phyloP scores from a whole-genome alignment of 257 asterid species.

The Nicotiana tabacum region DNA sequence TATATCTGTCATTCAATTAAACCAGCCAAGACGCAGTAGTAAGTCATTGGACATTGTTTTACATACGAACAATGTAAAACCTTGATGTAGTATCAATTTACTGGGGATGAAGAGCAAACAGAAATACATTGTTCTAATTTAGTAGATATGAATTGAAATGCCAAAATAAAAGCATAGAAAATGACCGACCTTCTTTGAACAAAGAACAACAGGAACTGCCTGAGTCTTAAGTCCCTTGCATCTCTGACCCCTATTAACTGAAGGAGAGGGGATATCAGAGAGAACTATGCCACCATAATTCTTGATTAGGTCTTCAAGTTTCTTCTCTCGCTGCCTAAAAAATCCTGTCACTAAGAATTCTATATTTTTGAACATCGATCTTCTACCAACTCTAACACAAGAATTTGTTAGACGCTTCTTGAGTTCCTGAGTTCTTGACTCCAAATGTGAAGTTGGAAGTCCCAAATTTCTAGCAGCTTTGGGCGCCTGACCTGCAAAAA shows the following conservation, averaged over 20 bases:
- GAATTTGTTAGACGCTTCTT: conserved; percentile 24
- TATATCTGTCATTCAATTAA: not conserved
- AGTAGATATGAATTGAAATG: not conserved
- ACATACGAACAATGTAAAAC: not conserved
- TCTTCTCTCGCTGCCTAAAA: conserved; percentile 56
- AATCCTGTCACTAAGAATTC: conserved; percentile 79
- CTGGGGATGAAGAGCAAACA: too few relatives aligned
- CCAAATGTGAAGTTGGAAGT: conserved; percentile 28
- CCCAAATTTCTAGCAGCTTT: conserved; percentile 37
- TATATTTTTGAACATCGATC: conserved; percentile 56
- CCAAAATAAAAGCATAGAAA: conserved; percentile 5
- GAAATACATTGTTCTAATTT: too few relatives aligned
- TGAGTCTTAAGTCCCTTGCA: conserved; percentile 32
- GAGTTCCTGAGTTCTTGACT: conserved; percentile 34
- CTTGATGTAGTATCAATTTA: too few relatives aligned
- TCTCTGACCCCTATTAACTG: conserved; percentile 43
- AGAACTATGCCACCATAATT: conserved; percentile 63
- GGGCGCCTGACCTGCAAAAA: conserved; percentile 42
- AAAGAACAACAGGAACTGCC: conserved; percentile 54
- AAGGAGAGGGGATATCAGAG: conserved; percentile 49
- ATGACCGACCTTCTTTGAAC: conserved; percentile 62
- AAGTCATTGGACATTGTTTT: not conserved
- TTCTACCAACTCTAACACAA: conserved; percentile 32
- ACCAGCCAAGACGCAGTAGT: not conserved
- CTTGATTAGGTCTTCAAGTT: conserved; percentile 54